These are phyloP conservation scores for Agrocybe chaxingu DNA, from an alignment of 768 basidiomycete species.

Conservation along the genomic window DNA sequence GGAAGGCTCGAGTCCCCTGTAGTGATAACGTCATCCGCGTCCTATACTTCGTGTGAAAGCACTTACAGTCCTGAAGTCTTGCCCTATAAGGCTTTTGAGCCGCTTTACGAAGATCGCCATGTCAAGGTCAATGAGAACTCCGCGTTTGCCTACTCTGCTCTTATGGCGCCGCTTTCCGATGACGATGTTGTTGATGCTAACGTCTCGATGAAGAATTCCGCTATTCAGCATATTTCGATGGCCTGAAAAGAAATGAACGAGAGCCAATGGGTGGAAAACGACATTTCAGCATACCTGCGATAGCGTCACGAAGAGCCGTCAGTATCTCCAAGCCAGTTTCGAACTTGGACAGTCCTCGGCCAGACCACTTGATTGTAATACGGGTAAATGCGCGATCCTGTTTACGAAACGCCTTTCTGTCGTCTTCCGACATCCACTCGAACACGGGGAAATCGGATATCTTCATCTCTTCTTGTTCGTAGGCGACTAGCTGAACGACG, in stretches of 20 bases:
- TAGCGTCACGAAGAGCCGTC: conserved; percentile 11
- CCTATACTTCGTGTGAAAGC: background rate
- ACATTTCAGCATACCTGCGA: conserved; percentile 6
- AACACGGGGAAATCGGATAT: background rate
- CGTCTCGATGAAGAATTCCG: conserved; percentile 3
- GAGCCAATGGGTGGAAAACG: background rate
- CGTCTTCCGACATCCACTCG: background rate
- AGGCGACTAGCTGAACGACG: conserved; percentile 14
- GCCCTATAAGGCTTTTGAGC: background rate
- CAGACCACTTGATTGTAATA: conserved; percentile 9
- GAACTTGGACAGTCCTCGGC: conserved; percentile 9
- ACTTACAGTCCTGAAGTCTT: background rate
- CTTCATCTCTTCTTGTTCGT: background rate
- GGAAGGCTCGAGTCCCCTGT: conserved; percentile 2
- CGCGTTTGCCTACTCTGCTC: background rate
- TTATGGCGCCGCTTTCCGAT: background rate
- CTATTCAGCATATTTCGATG: conserved; percentile 1
- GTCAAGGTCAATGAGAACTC: conserved; percentile 6
- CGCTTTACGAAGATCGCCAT: background rate
- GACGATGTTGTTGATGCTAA: conserved; percentile 3
- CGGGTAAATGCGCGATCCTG: conserved; percentile 7
- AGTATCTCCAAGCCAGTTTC: conserved; percentile 5
- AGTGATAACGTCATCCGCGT: background rate
- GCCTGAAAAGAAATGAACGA: background rate
- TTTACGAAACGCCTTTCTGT: background rate